Percentiles rank a stretch among this genome's conserved stretches.
Conservation (phyloP, 306 rosid species). For the Morella rubra region DNA sequence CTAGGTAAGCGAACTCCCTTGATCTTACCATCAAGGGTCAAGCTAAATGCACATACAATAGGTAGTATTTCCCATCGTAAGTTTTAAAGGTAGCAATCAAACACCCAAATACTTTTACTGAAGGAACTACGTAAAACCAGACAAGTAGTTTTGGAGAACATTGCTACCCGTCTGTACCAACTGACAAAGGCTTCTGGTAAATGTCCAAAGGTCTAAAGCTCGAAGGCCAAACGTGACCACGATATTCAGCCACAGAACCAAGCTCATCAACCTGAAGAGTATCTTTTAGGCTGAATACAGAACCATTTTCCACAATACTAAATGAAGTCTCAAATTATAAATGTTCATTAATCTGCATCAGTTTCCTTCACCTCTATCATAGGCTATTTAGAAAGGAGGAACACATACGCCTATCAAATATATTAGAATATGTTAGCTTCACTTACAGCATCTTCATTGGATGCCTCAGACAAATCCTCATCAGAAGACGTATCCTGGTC, state of each 20-base stretch:
- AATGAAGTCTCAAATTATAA: background rate
- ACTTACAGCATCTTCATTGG: conserved; percentile 40
- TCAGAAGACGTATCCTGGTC: conserved; percentile 36
- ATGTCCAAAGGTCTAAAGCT: background rate
- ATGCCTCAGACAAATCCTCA: conserved; percentile 43
- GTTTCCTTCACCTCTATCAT: background rate
- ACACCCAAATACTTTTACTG: too few relatives aligned
- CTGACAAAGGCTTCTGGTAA: background rate
- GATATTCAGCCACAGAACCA: background rate
- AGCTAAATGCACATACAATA: too few relatives aligned
- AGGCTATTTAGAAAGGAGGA: background rate
- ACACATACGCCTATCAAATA: background rate
- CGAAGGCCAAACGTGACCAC: background rate
- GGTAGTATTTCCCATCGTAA: too few relatives aligned
- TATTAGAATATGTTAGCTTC: conserved; percentile 26
- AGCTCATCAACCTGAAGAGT: background rate
- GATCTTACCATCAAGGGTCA: too few relatives aligned
- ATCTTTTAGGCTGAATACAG: background rate
- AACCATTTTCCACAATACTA: background rate
- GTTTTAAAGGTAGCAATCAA: too few relatives aligned
- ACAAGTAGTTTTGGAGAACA: too few relatives aligned
- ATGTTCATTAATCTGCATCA: background rate
- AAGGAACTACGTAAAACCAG: too few relatives aligned
- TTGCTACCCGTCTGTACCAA: too few relatives aligned
- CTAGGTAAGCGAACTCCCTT: too few relatives aligned